A percentile compares a stretch with the other conserved stretches of the same genome.
Conservation (phyloP, 257 asterid species). For the Nicotiana obtusifolia region DNA sequence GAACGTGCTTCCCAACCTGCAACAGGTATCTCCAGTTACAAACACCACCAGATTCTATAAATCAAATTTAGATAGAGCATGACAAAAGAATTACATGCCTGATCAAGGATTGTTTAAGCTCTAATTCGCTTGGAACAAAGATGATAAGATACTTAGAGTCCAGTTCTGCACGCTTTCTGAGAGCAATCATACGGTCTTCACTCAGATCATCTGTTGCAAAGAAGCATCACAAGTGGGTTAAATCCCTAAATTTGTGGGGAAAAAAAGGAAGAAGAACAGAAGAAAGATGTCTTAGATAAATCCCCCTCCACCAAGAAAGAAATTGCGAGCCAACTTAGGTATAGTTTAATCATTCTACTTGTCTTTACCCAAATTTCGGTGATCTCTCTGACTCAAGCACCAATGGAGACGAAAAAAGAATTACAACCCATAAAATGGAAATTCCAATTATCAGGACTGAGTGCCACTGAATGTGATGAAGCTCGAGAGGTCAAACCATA, state of each 20-base stretch:
- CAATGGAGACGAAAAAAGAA: background rate
- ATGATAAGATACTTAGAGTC: conserved; percentile 64
- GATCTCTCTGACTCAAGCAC: background rate
- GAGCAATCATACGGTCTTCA: conserved; percentile 89
- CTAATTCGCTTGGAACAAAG: conserved; percentile 57
- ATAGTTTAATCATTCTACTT: background rate
- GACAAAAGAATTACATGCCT: conserved; percentile 48
- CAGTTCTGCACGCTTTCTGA: conserved; percentile 90
- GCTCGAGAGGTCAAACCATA: background rate
- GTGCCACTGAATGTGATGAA: background rate
- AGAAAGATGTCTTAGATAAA: background rate
- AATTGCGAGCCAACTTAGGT: background rate
- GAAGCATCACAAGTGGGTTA: background rate
- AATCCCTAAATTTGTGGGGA: background rate
- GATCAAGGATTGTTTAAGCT: conserved; percentile 70
- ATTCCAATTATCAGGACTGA: background rate
- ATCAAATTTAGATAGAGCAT: conserved; percentile 3
- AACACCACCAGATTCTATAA: conserved; percentile 8
- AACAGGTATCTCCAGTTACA: conserved; percentile 18
- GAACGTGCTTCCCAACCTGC: conserved; percentile 65
- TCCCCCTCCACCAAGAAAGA: background rate
- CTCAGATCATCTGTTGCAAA: conserved; percentile 63
- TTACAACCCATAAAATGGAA: background rate
- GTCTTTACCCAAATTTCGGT: background rate
- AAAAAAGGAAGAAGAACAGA: background rate